Base-by-base conservation (phyloP, 495 filamentous ascomycete species). In the Astrothelium macrocarpum region DNA sequence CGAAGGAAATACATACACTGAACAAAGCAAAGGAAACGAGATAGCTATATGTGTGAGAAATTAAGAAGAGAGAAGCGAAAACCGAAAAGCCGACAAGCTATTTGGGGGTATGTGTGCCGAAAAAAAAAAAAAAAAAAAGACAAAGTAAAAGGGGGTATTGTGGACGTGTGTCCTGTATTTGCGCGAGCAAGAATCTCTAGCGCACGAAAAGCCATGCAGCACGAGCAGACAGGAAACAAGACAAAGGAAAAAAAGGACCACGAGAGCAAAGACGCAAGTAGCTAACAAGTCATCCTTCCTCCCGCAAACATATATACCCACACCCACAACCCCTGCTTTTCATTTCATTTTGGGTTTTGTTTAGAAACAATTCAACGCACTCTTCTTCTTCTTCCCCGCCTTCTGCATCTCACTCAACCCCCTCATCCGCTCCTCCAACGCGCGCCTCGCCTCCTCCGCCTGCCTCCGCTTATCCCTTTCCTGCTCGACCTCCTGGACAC, bases 301-400 rank as follows among this genome's bases (percentile, higher is more conserved):
- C n/a, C n/a, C n/a, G n/a, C n/a, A n/a, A n/a, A n/a, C n/a, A n/a
- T n/a, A n/a, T n/a, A n/a, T n/a, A n/a, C n/a, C n/a, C n/a, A n/a
- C n/a, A n/a, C n/a, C n/a, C n/a, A n/a, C n/a, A n/a, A n/a, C n/a
- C n/a, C n/a, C n/a, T n/a, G n/a, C n/a, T n/a, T n/a, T n/a, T n/a
- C n/a, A n/a, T n/a, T n/a, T n/a, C n/a, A n/a, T n/a, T n/a, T n/a
- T n/a, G n/a, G n/a, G n/a, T n/a, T n/a, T n/a, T n/a, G n/a, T n/a
- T n/a, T 88, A 98, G 78, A 98, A 98, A 80, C 94, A 98, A 78
- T 96, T 97, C 70, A 98, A 85, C 32, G 87, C 90, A 71, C 90
- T 88, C 85, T 94, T 94, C 81, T 90, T 90, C 85, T 96, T 96
- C 80, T 92, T 96, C 78, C 91, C 91, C 74, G 83, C 85, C 72